phyloP scores from a whole-genome alignment of 2,329 filamentous ascomycete genomes.

The Trichoderma arundinaceum region DNA sequence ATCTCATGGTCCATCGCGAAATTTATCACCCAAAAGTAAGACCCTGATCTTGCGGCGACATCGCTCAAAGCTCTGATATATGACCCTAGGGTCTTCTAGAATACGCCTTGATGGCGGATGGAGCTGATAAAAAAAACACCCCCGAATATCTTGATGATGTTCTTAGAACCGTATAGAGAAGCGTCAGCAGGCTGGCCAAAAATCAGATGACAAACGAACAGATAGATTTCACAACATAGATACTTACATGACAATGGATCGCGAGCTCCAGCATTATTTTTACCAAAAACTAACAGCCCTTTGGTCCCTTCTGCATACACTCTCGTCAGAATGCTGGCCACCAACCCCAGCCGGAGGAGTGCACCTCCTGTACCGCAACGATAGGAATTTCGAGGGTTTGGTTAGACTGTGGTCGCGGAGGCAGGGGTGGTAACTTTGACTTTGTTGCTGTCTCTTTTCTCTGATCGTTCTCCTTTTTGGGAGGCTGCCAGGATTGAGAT shows the following conservation, averaged over 20 bases:
- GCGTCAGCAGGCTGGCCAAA: slow-evolving; percentile 16
- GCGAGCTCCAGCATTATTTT: not conserved
- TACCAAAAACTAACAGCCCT: not conserved
- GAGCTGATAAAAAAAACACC: not conserved
- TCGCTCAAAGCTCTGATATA: slow-evolving; percentile 41
- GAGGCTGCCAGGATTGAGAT: slow-evolving; percentile 21
- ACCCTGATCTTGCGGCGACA: slow-evolving; percentile 28
- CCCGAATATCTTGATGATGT: not conserved
- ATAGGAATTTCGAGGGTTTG: slow-evolving; percentile 40
- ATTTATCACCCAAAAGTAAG: slow-evolving; percentile 41
- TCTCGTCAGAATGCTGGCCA: slow-evolving; percentile 22
- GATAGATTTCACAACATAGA: slow-evolving; percentile 27
- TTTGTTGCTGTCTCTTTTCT: slow-evolving; percentile 26
- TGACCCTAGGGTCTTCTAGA: slow-evolving; percentile 36
- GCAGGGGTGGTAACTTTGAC: slow-evolving; percentile 36
- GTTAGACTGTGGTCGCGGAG: slow-evolving; percentile 35
- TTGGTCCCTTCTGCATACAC: not conserved
- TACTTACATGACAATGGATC: slow-evolving; percentile 18
- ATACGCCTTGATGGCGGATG: slow-evolving; percentile 14
- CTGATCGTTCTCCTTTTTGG: slow-evolving; percentile 11
- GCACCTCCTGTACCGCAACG: slow-evolving; percentile 41
- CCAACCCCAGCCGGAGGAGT: slow-evolving; percentile 30
- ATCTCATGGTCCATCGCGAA: slow-evolving; percentile 27
- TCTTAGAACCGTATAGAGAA: slow-evolving; percentile 17
- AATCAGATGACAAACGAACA: slow-evolving; percentile 1